These are phyloP conservation scores for Leccinum pellstonianum DNA, from an alignment of 768 basidiomycete genomes.

Conservation along the genomic window DNA sequence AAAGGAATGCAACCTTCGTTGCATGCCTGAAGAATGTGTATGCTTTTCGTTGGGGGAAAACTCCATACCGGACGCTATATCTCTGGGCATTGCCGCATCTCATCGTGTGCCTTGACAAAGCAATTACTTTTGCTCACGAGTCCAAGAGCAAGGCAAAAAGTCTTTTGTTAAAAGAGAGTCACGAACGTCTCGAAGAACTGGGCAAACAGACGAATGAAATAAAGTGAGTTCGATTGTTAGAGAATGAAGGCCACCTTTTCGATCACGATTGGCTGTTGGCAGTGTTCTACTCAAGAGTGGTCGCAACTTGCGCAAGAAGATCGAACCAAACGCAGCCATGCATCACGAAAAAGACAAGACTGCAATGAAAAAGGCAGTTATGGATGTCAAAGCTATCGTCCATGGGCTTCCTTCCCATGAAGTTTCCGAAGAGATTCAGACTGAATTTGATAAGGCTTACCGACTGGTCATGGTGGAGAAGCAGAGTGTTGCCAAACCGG, in stretches of 20 bases:
- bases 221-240: conserved; percentile 28
- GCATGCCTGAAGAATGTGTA: conserved; percentile 30
- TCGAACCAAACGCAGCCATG: conserved; percentile 32
- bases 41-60: conserved; percentile 28
- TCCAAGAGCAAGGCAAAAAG: conserved; percentile 35
- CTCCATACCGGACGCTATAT: conserved; percentile 38
- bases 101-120: conserved; percentile 41
- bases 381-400: conserved; percentile 30
- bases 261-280: neutral
- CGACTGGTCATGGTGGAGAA: conserved; percentile 34
- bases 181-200: conserved; percentile 38
- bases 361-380: conserved; percentile 28
- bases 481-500: conserved; percentile 1
- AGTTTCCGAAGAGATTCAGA: conserved; percentile 16
- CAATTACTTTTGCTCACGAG: conserved; percentile 22
- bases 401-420: conserved; percentile 18
- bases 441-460: conserved; percentile 31
- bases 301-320: conserved; percentile 27
- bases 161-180: conserved; percentile 26
- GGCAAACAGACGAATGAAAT: conserved; percentile 29
- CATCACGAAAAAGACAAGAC: conserved; percentile 27
- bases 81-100: conserved; percentile 40
- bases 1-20: conserved; percentile 26
- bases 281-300: conserved; percentile 31
- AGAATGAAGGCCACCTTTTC: neutral